Percentiles rank a stretch among this genome's conserved stretches.
Conservation (phyloP, 495 filamentous ascomycete species). For the Hypoxylon perforatum region DNA sequence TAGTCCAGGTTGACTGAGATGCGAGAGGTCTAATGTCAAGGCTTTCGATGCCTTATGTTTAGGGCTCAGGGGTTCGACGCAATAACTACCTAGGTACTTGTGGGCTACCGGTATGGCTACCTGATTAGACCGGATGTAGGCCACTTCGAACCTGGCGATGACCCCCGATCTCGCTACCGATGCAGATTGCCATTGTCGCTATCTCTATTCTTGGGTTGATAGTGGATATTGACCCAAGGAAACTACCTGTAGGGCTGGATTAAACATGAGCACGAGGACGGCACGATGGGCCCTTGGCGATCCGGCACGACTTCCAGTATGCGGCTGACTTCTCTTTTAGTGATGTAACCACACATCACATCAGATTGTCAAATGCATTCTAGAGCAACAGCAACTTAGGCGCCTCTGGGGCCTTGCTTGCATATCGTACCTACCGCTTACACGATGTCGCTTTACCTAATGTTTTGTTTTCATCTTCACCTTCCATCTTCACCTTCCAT, state of each 20-base stretch:
- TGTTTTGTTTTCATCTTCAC: slow-evolving; percentile 22
- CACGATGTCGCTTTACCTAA: not conserved
- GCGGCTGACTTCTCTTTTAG: slow-evolving; percentile 33
- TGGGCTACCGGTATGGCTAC: no score
- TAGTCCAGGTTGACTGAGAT: slow-evolving; percentile 11
- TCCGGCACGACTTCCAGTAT: slow-evolving; percentile 23
- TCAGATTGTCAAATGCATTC: slow-evolving; percentile 28
- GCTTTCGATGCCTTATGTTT: not conserved
- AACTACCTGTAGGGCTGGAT: slow-evolving; percentile 22
- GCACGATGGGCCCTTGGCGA: slow-evolving; percentile 23
- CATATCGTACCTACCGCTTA: slow-evolving; percentile 19
- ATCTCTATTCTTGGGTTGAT: not conserved
- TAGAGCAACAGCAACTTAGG: slow-evolving; percentile 31
- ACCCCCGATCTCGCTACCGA: no score
- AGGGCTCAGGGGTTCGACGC: not conserved
- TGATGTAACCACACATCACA: slow-evolving; percentile 1
- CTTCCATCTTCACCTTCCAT: slow-evolving; percentile 14
- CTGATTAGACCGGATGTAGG: no score
- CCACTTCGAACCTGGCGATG: no score
- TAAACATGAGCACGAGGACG: slow-evolving; percentile 1
- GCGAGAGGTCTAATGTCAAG: slow-evolving; percentile 13
- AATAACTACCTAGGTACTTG: no score
- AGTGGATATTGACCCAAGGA: slow-evolving; percentile 21
- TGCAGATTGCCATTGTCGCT: no score
- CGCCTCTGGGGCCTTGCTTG: slow-evolving; percentile 21